Percentiles rank a stretch among this genome's conserved stretches.
These are phyloP conservation scores for Bipolaris oryzae DNA, from an alignment of 2,329 filamentous ascomycete species.

Conservation along the genomic window DNA sequence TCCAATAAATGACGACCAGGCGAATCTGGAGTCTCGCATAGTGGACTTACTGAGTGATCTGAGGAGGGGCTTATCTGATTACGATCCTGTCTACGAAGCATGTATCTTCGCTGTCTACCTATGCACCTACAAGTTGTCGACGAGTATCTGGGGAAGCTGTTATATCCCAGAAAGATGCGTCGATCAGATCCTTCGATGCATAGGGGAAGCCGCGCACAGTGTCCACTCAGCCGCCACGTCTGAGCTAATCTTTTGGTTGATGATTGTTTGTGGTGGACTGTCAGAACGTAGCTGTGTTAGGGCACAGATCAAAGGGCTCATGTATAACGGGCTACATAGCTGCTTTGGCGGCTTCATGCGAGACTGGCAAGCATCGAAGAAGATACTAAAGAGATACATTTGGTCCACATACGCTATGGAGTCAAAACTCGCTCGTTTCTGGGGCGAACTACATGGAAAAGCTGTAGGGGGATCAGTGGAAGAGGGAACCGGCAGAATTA, in stretches of 20 bases:
- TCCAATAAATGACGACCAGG: slow-evolving; percentile 21
- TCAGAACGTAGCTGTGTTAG: slow-evolving; percentile 8
- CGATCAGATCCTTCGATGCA: slow-evolving; percentile 13
- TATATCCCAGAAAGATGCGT: slow-evolving; percentile 25
- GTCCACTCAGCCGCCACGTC: neutral
- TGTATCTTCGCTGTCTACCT: slow-evolving; percentile 22
- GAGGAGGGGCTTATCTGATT: neutral
- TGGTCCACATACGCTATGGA: slow-evolving; percentile 25
- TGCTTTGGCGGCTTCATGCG: slow-evolving; percentile 2
- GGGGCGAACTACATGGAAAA: slow-evolving; percentile 14
- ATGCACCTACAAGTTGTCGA: slow-evolving; percentile 25
- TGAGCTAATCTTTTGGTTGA: slow-evolving; percentile 19
- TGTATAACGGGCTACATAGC: slow-evolving; percentile 3
- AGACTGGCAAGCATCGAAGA: slow-evolving; percentile 12
- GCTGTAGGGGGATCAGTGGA: neutral
- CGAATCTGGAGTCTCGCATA: slow-evolving; percentile 20
- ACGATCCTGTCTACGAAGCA: slow-evolving; percentile 15
- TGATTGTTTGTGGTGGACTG: slow-evolving; percentile 22
- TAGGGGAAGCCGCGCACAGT: slow-evolving; percentile 7
- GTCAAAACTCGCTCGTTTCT: slow-evolving; percentile 13
- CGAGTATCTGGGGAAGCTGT: slow-evolving; percentile 25
- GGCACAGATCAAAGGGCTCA: neutral
- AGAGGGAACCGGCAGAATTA: neutral
- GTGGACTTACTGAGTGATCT: slow-evolving; percentile 15
- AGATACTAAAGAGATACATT: slow-evolving; percentile 13